Evolutionary conservation across 164 flowering plant genomes (phyloP).

Genomic region (Aristolochia fimbriata): DNA sequence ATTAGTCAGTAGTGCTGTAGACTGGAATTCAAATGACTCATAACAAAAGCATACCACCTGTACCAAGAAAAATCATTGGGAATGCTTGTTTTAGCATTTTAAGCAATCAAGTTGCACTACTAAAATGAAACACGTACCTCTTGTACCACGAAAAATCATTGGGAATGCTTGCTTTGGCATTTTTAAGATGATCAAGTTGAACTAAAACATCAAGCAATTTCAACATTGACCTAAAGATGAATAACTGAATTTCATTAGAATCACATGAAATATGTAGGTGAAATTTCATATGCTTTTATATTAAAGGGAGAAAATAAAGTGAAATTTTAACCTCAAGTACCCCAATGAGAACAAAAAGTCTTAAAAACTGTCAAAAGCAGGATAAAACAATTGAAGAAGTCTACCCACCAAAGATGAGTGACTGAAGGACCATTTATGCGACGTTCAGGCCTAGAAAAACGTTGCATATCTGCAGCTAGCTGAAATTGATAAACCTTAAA

Average conservation of each 20-base stretch:
- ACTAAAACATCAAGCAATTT: slow-evolving; percentile 90
- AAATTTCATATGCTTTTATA: too few relatives aligned
- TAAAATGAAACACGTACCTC: slow-evolving; percentile 39
- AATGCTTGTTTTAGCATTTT: too few relatives aligned
- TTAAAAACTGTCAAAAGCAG: not conserved
- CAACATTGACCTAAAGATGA: slow-evolving; percentile 76
- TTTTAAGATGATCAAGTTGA: slow-evolving; percentile 99
- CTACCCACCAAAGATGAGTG: slow-evolving; percentile 84
- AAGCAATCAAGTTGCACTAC: too few relatives aligned
- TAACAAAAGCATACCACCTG: too few relatives aligned
- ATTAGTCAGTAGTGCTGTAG: too few relatives aligned
- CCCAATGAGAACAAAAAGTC: not conserved
- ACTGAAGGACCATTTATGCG: slow-evolving; percentile 95
- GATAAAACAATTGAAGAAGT: not conserved
- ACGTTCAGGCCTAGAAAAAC: slow-evolving; percentile 94
- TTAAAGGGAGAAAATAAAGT: too few relatives aligned
- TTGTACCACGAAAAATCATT: slow-evolving; percentile 99
- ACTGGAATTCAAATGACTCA: too few relatives aligned
- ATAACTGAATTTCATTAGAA: slow-evolving; percentile 4
- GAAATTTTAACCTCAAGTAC: too few relatives aligned
- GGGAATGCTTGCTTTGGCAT: slow-evolving; percentile 98
- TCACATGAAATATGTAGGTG: not conserved
- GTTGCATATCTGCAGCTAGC: slow-evolving; percentile 99
- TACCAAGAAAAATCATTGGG: too few relatives aligned
- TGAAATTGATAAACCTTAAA: slow-evolving; percentile 22